Evolutionary conservation across 331 rosid genomes (phyloP).

Genomic region (Acacia pycnantha): DNA sequence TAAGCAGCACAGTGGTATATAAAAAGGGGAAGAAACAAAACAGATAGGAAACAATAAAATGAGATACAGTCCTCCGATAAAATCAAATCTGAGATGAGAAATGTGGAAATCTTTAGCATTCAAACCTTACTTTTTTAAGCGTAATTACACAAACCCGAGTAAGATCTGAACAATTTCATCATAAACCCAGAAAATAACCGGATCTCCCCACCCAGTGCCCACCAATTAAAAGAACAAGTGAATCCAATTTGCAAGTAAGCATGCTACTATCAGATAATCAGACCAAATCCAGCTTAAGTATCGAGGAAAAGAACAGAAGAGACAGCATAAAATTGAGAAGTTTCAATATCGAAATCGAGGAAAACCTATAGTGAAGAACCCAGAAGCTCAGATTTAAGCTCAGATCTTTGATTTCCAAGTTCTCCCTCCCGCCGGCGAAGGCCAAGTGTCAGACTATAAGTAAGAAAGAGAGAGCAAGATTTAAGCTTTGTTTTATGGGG

Average conservation of each 20-base stretch:
- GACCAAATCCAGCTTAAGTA: background rate
- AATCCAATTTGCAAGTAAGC: background rate
- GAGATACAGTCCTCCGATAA: background rate
- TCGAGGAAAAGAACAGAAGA: background rate
- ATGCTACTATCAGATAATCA: background rate
- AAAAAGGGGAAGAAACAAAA: background rate
- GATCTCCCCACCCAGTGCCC: background rate
- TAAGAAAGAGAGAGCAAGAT: background rate
- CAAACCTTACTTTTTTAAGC: background rate
- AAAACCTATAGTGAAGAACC: background rate
- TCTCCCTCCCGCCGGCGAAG: background rate
- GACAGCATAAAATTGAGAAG: conserved; percentile 22
- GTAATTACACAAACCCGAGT: background rate
- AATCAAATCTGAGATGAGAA: background rate
- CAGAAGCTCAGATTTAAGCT: conserved; percentile 23
- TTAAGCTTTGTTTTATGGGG: background rate
- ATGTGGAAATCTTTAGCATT: background rate
- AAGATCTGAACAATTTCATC: background rate
- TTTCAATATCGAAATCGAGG: background rate
- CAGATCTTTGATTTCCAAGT: background rate
- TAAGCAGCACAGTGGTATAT: background rate
- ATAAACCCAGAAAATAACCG: background rate
- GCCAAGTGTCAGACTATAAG: background rate
- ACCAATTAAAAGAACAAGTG: background rate
- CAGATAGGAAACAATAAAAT: background rate